These are phyloP conservation scores for Orobanche coerulescens DNA, from an alignment of 257 asterid genomes.

Conservation along the genomic window DNA sequence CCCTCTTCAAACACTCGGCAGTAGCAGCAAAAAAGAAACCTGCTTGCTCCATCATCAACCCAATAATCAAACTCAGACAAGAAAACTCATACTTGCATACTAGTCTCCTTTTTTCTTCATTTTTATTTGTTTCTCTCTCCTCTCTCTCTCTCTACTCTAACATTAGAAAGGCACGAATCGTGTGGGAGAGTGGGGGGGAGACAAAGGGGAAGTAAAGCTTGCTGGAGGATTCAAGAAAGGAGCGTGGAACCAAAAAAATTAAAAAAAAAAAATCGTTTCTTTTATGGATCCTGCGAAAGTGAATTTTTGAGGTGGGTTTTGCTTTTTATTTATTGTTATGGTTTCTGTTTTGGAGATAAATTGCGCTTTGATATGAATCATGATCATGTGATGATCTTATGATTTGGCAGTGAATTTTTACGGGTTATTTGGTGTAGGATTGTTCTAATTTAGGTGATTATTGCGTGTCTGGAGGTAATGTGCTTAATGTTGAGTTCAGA, in stretches of 20 bases:
- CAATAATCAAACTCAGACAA: slow-evolving; percentile 2
- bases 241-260: too few relatives aligned
- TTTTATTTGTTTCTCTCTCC: slow-evolving; percentile 1
- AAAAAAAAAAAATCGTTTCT: not conserved
- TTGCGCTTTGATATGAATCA: slow-evolving; percentile 11
- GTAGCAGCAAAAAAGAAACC: not conserved
- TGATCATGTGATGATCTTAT: slow-evolving; percentile 21
- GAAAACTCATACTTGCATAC: not conserved
- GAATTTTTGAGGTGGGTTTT: not conserved
- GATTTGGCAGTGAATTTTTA: slow-evolving; percentile 14
- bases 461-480: slow-evolving; percentile 23
- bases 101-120: not conserved
- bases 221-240: slow-evolving; percentile 14
- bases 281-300: not conserved
- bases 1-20: slow-evolving; percentile 11
- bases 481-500: slow-evolving; percentile 7
- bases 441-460: slow-evolving; percentile 2
- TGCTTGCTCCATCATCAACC: slow-evolving; percentile 22
- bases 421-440: slow-evolving; percentile 5
- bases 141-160: slow-evolving; percentile 17
- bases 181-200: slow-evolving; percentile 19
- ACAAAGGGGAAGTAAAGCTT: slow-evolving; percentile 1
- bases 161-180: not conserved
- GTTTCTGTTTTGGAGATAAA: not conserved
- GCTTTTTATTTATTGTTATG: not conserved